Conservation (phyloP, 345 rosid species). For the Cardamine occulta region DNA sequence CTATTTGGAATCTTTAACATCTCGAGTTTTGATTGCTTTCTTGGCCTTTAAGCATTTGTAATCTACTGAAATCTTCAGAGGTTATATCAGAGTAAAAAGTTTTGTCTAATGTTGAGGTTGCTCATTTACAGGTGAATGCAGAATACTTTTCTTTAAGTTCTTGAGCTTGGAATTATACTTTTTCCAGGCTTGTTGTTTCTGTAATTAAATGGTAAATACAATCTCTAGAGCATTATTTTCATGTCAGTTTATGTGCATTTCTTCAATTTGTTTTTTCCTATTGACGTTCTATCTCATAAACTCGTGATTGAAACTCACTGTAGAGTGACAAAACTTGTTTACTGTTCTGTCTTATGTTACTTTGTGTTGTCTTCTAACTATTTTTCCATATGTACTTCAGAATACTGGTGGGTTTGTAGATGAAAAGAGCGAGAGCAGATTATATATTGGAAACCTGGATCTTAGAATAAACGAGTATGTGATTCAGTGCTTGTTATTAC, state of each 20-base stretch:
- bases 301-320: slow-evolving; percentile 1
- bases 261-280: too few relatives aligned
- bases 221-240: not conserved
- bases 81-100: not conserved
- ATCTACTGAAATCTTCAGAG: not conserved
- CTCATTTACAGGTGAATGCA: slow-evolving; percentile 29
- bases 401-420: slow-evolving; percentile 53
- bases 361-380: slow-evolving; percentile 12
- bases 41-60: not conserved
- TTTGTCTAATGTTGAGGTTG: slow-evolving; percentile 23
- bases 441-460: slow-evolving; percentile 85
- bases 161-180: not conserved
- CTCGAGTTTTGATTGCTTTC: not conserved
- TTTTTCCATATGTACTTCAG: slow-evolving; percentile 47
- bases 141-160: slow-evolving; percentile 5
- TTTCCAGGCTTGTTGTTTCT: not conserved
- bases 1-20: not conserved
- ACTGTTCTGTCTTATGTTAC: not conserved
- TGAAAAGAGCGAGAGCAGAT: slow-evolving; percentile 74
- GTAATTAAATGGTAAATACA: slow-evolving; percentile 27
- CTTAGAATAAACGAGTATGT: slow-evolving; percentile 87
- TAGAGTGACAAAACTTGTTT: not conserved
- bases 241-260: not conserved
- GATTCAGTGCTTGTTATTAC: not conserved
- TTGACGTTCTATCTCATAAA: too few relatives aligned